Conservation (phyloP, 345 rosid species). For the Populus pruinosa region DNA sequence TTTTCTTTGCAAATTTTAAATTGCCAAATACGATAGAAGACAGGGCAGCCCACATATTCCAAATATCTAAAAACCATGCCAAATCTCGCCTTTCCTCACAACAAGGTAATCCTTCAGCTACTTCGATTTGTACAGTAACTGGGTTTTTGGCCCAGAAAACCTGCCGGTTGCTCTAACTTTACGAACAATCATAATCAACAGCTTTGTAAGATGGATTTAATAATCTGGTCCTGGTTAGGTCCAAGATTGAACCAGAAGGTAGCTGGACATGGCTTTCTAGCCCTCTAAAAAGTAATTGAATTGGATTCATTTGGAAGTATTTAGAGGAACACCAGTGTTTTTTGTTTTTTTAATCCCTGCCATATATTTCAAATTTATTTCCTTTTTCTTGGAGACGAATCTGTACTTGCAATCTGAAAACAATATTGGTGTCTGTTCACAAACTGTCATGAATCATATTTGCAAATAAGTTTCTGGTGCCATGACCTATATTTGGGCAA, state of each 20-base stretch:
- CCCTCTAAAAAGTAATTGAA: slow-evolving; percentile 15
- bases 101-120: not conserved
- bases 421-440: not conserved
- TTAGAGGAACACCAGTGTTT: no score
- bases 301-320: slow-evolving; percentile 57
- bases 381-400: no score
- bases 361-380: no score
- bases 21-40: not conserved
- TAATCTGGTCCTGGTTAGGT: not conserved
- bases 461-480: not conserved
- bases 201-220: not conserved
- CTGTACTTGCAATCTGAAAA: no score
- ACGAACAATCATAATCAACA: slow-evolving; percentile 7
- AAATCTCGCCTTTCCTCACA: not conserved
- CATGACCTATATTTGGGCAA: not conserved
- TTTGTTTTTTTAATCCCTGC: no score
- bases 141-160: not conserved
- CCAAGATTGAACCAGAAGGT: not conserved
- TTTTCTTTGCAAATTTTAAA: not conserved
- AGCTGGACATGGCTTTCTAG: slow-evolving; percentile 6
- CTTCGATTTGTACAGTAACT: not conserved
- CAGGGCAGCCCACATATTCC: not conserved
- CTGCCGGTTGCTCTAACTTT: slow-evolving; percentile 4
- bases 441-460: not conserved
- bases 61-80: not conserved